Evolutionary conservation across 192 early-diverging fungal species (phyloP).

Genomic region (Dimargaris cristalligena): DNA sequence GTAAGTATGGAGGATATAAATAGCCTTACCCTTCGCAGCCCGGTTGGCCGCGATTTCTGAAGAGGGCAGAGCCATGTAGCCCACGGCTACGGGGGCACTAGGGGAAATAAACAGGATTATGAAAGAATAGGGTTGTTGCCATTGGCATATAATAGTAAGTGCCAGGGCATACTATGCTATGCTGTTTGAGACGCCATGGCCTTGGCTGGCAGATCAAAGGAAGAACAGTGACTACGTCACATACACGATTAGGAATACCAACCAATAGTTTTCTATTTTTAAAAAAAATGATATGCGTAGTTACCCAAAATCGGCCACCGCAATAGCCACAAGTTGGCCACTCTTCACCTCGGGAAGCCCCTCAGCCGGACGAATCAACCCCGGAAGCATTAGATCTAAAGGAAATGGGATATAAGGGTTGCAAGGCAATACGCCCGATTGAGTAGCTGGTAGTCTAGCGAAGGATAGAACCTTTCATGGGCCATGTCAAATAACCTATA

Average conservation of each 20-base stretch:
- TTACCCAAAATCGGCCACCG: too few relatives aligned
- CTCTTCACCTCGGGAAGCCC: neutral
- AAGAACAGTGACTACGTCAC: too few relatives aligned
- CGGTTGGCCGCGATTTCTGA: conserved; percentile 24
- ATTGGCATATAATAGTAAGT: too few relatives aligned
- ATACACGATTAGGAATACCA: too few relatives aligned
- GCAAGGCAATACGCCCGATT: conserved; percentile 17
- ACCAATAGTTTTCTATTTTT: too few relatives aligned
- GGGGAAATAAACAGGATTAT: neutral
- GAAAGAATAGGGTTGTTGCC: too few relatives aligned
- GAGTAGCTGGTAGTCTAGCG: conserved; percentile 18
- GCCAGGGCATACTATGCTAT: too few relatives aligned
- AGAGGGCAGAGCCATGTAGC: conserved; percentile 38
- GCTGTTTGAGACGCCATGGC: too few relatives aligned
- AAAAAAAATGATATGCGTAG: too few relatives aligned
- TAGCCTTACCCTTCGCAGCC: conserved; percentile 63
- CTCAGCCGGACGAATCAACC: conserved; percentile 17
- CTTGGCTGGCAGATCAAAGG: too few relatives aligned
- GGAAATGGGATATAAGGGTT: too few relatives aligned
- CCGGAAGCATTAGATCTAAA: conserved; percentile 21
- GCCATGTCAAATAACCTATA: too few relatives aligned
- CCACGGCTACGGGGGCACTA: conserved; percentile 39
- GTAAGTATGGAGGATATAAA: conserved; percentile 55
- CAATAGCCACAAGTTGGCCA: neutral
- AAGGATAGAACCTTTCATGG: conserved; percentile 19